phyloP scores from a whole-genome alignment of 257 asterid genomes.

The Coffea canephora region DNA sequence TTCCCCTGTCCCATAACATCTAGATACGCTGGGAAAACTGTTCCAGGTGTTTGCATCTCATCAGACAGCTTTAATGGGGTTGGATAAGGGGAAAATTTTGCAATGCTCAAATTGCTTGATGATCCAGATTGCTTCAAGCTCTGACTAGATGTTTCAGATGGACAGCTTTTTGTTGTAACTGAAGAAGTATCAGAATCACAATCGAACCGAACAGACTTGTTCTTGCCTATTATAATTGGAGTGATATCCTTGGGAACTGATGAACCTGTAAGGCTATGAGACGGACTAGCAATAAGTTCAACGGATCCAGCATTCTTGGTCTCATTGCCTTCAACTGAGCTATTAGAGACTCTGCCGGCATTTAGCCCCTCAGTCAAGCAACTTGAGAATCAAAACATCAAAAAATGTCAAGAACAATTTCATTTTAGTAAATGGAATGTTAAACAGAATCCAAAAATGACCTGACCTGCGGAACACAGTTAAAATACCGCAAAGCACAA shows the following conservation, averaged over 20 bases:
- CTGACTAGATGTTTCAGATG: slow-evolving; percentile 37
- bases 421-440: background rate
- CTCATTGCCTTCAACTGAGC: slow-evolving; percentile 27
- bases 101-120: slow-evolving; percentile 21
- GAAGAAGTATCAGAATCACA: slow-evolving; percentile 35
- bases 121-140: slow-evolving; percentile 36
- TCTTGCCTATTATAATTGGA: slow-evolving; percentile 19
- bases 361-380: slow-evolving; percentile 19
- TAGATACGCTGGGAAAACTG: slow-evolving; percentile 64
- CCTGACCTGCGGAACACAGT: background rate
- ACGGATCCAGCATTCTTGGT: slow-evolving; percentile 2
- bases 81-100: slow-evolving; percentile 59
- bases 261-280: slow-evolving; percentile 2
- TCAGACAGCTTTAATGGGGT: slow-evolving; percentile 74
- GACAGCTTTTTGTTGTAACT: slow-evolving; percentile 30
- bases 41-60: slow-evolving; percentile 94
- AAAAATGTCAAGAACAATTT: background rate
- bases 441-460: background rate
- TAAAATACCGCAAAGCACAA: background rate
- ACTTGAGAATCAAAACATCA: slow-evolving; percentile 3
- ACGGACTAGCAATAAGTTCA: slow-evolving; percentile 8
- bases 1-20: slow-evolving; percentile 46
- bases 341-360: slow-evolving; percentile 28
- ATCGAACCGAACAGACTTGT: slow-evolving; percentile 46
- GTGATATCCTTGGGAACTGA: background rate